Evolutionary conservation across 108 stramenopile genomes (phyloP).

Genomic region (Conticribra weissflogii): DNA sequence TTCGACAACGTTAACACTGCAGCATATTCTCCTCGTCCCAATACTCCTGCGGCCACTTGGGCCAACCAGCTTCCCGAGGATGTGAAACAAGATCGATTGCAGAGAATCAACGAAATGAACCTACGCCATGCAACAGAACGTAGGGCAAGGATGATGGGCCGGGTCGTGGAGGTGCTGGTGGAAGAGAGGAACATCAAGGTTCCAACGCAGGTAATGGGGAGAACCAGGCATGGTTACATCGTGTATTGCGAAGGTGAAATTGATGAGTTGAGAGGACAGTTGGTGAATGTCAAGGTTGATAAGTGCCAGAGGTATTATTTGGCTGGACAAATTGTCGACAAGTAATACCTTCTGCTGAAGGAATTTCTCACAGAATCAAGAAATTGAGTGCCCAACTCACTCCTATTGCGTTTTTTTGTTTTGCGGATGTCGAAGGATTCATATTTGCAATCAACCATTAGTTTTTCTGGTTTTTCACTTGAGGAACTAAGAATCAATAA

Average conservation of each 20-base stretch:
- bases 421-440: too few relatives aligned
- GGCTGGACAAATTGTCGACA: slow-evolving; percentile 50
- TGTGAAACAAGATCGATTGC: slow-evolving; percentile 88
- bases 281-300: slow-evolving; percentile 84
- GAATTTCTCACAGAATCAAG: not conserved
- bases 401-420: too few relatives aligned
- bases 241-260: slow-evolving; percentile 93
- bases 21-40: slow-evolving; percentile 87
- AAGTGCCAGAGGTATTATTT: slow-evolving; percentile 76
- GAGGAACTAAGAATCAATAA: too few relatives aligned
- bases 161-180: slow-evolving; percentile 90
- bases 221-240: slow-evolving; percentile 90
- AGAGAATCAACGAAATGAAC: slow-evolving; percentile 87
- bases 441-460: too few relatives aligned
- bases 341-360: slow-evolving; percentile 1
- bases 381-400: too few relatives aligned
- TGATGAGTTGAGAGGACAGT: slow-evolving; percentile 82
- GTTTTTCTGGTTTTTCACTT: too few relatives aligned
- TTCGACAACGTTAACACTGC: slow-evolving; percentile 87
- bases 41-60: slow-evolving; percentile 86
- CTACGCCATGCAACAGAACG: slow-evolving; percentile 88
- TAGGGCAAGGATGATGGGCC: slow-evolving; percentile 90
- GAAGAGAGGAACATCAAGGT: slow-evolving; percentile 93
- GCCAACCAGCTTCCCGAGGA: slow-evolving; percentile 82
- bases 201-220: slow-evolving; percentile 91